Evolutionary conservation across 371 early-diverging fungal genomes (phyloP), one percentile per base, ranked within the genome.

Genomic region (Mortierella sp.): DNA sequence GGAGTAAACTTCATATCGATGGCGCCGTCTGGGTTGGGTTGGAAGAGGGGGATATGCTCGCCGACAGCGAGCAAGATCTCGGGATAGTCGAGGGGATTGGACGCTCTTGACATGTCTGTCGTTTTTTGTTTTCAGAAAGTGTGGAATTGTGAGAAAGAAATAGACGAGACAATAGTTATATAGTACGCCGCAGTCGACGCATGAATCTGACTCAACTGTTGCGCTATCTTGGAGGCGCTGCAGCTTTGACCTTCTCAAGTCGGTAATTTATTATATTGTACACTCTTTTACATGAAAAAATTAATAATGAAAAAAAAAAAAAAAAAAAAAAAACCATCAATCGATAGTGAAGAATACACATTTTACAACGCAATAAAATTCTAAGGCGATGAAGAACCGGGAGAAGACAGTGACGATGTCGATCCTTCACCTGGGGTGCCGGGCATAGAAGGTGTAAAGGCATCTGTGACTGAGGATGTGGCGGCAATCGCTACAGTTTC

Each of bases 371-470:
- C 4, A 28, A 63, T 19, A 48, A 28, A 32, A 32, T 21, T 45
- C 48, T 63, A 48, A 11, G 66, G 53, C 11, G 66, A 66, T 40
- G 58, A 32, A 13, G 64, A 66, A 58, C 66, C 66, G 21, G 66
- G 66, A 9, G 66, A 66, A 8, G 66, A 66, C 28, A 66, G 58
- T 22, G 66, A 66, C 28, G 66, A 66, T 4, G 57, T 19, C 7
- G 66, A 66, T 66, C 58, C 66, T 24, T 65, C 64, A 16, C 57
- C 58, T 4, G 66, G 58, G 5, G 66, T 41, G 43, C 15, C 58
- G 19, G 66, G 66, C 4, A 45, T 32, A 53, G 52, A 24, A 28
- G 33, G 24, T 16, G 65, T 28, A 19, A 53, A 38, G 38, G 38
- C 40, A 33, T 36, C 16, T 28, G 47, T 40, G 9, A 5, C 36